Evolutionary conservation across 1,139 yeast genomes (phyloP), one percentile per base, ranked within the genome.

Genomic region (Candida tropicalis): DNA sequence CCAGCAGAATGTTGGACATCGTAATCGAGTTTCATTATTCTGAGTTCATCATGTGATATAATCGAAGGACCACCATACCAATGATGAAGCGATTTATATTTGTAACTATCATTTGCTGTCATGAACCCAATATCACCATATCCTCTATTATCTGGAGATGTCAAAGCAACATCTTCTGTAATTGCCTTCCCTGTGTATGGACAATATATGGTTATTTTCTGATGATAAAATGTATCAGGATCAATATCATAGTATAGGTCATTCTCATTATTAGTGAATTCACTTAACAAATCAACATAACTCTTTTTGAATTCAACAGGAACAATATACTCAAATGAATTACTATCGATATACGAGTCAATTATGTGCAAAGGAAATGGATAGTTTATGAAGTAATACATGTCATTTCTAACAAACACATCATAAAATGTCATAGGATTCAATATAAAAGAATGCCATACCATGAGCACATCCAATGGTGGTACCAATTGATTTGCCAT

Each of bases 381-480:
- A 38, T 48, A 53, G 15, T 47, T 43, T 40, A 60, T 57, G 44
- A 68, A 55, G 39, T 48, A 43, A 15, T 45, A 35, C 37, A 60
- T 54, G 16, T 59, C 50, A 41, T 59, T 56, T 20, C 69, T 57
- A 11, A 52, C 43, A 29, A 62, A 58, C 25, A 59, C 60, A 37
- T 66, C 70, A 43, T 64, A 59, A 40, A 53, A 62, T 0, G 62
- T 48, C 23, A 51, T 50, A 2, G 59, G 52, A 35, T 53, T 46
- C 34, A 52, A 40, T 11, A 49, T 33, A 35, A 56, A 57, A 26
- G 57, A 48, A 49, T 70, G 74, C 76, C 75, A 70, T 1, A 70
- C 68, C 65, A 70, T 58, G 10, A 69, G 40, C 8, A 70, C 62
- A 45, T 69, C 75, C 35, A 68, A 47, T 2, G 72, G 71, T 1